Base-by-base conservation (phyloP, 768 basidiomycete genomes). In the Chiua virens region DNA sequence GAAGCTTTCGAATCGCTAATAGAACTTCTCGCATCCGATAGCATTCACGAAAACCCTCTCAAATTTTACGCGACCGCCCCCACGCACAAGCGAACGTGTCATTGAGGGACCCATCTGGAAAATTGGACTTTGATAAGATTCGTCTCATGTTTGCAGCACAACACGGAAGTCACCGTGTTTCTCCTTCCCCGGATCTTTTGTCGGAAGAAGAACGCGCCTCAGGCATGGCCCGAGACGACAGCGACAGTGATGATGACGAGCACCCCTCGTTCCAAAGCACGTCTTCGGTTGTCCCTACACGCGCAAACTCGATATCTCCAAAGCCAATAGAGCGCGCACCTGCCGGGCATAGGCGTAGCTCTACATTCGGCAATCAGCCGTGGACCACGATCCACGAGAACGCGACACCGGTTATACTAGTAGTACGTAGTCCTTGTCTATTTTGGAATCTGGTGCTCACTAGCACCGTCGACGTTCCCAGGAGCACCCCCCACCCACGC, bases 71-170 rank as follows among this genome's bases (percentile, higher is more conserved):
- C 5, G 20, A 37, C 17, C 41, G 20, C 11, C n/a, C 46, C 20
- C 48, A 39, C 22, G 15, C 43, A 21, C 56, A 52, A 18, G 27
- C 49, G 4, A 49, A 52, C 41, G 1, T 36, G 37, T 34, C 52
- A 6, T 42, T 70, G 42, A 52, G 68, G 46, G 68, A 68, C 37
- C 15, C 52, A 4, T 63, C 66, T 1, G 67, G 69, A 23, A 70
- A 54, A 58, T 56, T 68, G 13, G 68, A 70, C 22, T 70, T 57
- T 50, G 59, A 61, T 32, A 68, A 66, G 55, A 64, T 68, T 45
- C 68, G 66, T 10, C 37, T 27, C 6, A 63, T 70, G 61, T 70
- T 64, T 28, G 39, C 56, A 21, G 42, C 42, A 0, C 63, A 68
- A 23, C 52, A 58, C 36, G 37, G 42, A 18, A 28, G 28, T n/a